Evolutionary conservation across 192 early-diverging fungal genomes (phyloP).

Genomic region (Geosiphon pyriformis): DNA sequence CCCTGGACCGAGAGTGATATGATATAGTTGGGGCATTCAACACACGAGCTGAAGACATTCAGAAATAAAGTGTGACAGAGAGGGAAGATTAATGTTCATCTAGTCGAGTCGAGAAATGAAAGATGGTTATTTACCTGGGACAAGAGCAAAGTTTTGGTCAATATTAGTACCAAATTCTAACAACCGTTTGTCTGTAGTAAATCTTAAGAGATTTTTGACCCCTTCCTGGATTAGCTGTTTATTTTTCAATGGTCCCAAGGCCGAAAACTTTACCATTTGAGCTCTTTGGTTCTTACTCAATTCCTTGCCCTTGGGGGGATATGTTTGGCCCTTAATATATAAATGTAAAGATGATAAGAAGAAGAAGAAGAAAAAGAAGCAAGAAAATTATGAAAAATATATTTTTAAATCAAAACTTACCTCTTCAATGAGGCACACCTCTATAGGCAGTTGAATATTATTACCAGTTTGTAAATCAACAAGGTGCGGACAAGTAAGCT

Average conservation of each 20-base stretch:
- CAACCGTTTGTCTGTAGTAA: slow-evolving; percentile 64
- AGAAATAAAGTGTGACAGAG: too few species aligned
- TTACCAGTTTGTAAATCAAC: slow-evolving; percentile 71
- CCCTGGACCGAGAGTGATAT: slow-evolving; percentile 48
- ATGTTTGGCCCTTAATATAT: slow-evolving; percentile 86
- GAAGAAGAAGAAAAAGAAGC: too few species aligned
- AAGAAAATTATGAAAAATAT: too few species aligned
- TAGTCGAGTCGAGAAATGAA: too few species aligned
- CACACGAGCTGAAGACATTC: too few species aligned
- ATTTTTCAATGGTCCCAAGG: slow-evolving; percentile 71
- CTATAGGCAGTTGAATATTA: slow-evolving; percentile 73
- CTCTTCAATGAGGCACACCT: slow-evolving; percentile 80
- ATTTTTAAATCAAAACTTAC: too few species aligned
- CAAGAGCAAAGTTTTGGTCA: slow-evolving; percentile 55
- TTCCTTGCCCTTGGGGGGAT: slow-evolving; percentile 61
- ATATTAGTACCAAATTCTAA: slow-evolving; percentile 68
- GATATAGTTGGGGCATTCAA: slow-evolving; percentile 73
- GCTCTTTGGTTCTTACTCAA: slow-evolving; percentile 82
- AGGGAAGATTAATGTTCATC: too few species aligned
- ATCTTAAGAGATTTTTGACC: slow-evolving; percentile 53
- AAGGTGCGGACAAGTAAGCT: slow-evolving; percentile 68
- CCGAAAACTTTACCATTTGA: slow-evolving; percentile 93
- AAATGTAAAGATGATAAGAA: too few species aligned
- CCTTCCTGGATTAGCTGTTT: slow-evolving; percentile 71
- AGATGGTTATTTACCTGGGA: too few species aligned